phyloP scores from a whole-genome alignment of 2,329 filamentous ascomycete species.

The Ophiocordyceps camponoti-floridani region DNA sequence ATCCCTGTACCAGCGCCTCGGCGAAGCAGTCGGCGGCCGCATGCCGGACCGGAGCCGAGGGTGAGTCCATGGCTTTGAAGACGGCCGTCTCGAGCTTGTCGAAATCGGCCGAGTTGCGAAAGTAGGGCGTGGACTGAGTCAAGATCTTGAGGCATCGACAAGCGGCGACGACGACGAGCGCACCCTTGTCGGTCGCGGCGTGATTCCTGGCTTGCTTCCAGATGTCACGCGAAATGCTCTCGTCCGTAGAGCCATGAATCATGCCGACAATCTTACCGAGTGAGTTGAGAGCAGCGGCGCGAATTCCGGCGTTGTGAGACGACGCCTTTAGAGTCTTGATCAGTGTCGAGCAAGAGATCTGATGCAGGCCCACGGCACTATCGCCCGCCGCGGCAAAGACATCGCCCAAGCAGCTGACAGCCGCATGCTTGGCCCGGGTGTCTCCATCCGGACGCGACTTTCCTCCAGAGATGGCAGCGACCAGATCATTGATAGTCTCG shows the following conservation, averaged over 20 bases:
- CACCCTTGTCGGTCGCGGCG: slow-evolving; percentile 63
- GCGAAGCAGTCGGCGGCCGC: slow-evolving; percentile 76
- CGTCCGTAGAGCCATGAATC: slow-evolving; percentile 63
- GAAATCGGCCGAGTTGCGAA: slow-evolving; percentile 78
- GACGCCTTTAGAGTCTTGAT: slow-evolving; percentile 67
- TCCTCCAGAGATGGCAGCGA: slow-evolving; percentile 50
- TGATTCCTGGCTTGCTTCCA: slow-evolving; percentile 81
- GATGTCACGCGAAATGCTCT: slow-evolving; percentile 67
- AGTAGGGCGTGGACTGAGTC: slow-evolving; percentile 56
- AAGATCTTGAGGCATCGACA: slow-evolving; percentile 66
- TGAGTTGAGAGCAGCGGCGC: slow-evolving; percentile 59
- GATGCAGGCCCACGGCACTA: slow-evolving; percentile 72
- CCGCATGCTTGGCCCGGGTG: slow-evolving; percentile 66
- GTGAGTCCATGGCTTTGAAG: slow-evolving; percentile 75
- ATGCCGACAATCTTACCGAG: slow-evolving; percentile 61
- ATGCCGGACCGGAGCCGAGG: slow-evolving; percentile 58
- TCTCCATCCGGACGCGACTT: slow-evolving; percentile 66
- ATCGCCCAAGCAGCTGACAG: slow-evolving; percentile 70
- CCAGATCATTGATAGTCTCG: slow-evolving; percentile 82
- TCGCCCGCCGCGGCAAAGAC: slow-evolving; percentile 87
- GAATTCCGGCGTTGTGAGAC: slow-evolving; percentile 62
- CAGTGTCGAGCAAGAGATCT: slow-evolving; percentile 51
- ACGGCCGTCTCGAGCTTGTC: slow-evolving; percentile 69
- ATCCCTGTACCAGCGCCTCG: slow-evolving; percentile 64
- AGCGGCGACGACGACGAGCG: slow-evolving; percentile 60